Evolutionary conservation across 2,329 filamentous ascomycete genomes (phyloP), one percentile per base, ranked within the genome.

Genomic region (Alternaria gaisen): DNA sequence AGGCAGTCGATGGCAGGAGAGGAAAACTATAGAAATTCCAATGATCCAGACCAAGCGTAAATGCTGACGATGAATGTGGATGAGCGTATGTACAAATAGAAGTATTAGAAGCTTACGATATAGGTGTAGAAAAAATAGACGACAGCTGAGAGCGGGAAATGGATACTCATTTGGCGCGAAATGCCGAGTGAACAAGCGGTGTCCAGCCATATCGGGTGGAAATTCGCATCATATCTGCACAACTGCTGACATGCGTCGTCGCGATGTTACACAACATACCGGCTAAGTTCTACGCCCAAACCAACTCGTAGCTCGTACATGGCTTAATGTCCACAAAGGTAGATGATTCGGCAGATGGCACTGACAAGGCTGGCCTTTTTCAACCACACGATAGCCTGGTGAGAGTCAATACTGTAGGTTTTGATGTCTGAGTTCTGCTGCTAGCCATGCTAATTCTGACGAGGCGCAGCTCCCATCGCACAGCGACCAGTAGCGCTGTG

Each of bases 1-100:
- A 91, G 61, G 87, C 92, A 3, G 94, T 99, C 4, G 88, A 97
- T 55, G 86, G 86, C 72, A 81, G 85, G 64, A 73, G 77, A 65
- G 74, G 73, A 26, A 78, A 77, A 63, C 57, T 79, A 46, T 77
- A 60, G 69, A 36, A 52, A 12, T 4, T 4, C 36, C 16, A 50
- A 38, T 20, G 18, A 28, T 24, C n/a, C 30, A 9, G 34, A 30
- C 11, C 42, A 34, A 57, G 7, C 26, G 24, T 26, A 32, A 36
- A 54, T 38, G 41, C 51, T 9, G 10, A 22, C 16, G 20, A 26
- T 30, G 40, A 53, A 20, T 28, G 22, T 14, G 34, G 22, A 30
- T 41, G 36, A 52, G 54, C 52, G 46, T 24, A 50, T 50, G 46
- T 50, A 50, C 46, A 50, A 36, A 50, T 50, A 50, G 30, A 36